These are phyloP conservation scores for Talaromyces sp. DNA, from an alignment of 2,329 filamentous ascomycete genomes.

Conservation along the genomic window DNA sequence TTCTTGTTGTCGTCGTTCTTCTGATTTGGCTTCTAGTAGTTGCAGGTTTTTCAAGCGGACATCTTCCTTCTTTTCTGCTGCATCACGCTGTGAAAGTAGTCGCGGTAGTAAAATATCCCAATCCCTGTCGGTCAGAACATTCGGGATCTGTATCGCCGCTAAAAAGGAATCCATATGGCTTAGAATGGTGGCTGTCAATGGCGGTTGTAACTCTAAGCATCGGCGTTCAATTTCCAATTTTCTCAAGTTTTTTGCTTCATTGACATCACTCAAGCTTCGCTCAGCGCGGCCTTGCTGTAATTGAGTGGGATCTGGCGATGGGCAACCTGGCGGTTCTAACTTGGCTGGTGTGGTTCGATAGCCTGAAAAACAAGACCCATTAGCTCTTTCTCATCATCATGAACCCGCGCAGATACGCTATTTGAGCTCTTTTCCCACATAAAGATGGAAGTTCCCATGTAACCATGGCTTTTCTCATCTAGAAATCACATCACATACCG, in stretches of 20 bases:
- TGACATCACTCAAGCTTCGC: slow-evolving; percentile 57
- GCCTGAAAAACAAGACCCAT: neutral
- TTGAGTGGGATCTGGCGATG: neutral
- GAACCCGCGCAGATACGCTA: neutral
- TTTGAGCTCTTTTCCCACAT: neutral
- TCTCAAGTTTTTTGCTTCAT: slow-evolving; percentile 58
- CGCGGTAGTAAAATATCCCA: slow-evolving; percentile 66
- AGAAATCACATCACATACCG: neutral
- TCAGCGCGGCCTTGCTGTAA: slow-evolving; percentile 26
- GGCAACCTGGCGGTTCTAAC: neutral
- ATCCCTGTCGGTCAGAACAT: slow-evolving; percentile 60
- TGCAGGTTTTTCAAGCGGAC: slow-evolving; percentile 45
- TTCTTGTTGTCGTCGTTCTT: slow-evolving; percentile 44
- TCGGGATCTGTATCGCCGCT: slow-evolving; percentile 63
- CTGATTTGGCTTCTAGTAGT: slow-evolving; percentile 40
- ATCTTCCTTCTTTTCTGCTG: slow-evolving; percentile 54
- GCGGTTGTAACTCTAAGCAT: slow-evolving; percentile 60
- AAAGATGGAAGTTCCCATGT: neutral
- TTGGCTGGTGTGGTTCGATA: neutral
- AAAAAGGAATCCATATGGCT: slow-evolving; percentile 68
- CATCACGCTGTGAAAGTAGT: slow-evolving; percentile 58
- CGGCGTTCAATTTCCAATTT: slow-evolving; percentile 66
- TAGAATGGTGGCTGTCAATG: slow-evolving; percentile 57
- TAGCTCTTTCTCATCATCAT: neutral
- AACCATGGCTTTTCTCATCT: neutral